Percentiles rank a stretch among this genome's conserved stretches.
phyloP scores from a whole-genome alignment of 225 moss, liverwort and hornwort species.

The Rhytidiadelphus loreus region DNA sequence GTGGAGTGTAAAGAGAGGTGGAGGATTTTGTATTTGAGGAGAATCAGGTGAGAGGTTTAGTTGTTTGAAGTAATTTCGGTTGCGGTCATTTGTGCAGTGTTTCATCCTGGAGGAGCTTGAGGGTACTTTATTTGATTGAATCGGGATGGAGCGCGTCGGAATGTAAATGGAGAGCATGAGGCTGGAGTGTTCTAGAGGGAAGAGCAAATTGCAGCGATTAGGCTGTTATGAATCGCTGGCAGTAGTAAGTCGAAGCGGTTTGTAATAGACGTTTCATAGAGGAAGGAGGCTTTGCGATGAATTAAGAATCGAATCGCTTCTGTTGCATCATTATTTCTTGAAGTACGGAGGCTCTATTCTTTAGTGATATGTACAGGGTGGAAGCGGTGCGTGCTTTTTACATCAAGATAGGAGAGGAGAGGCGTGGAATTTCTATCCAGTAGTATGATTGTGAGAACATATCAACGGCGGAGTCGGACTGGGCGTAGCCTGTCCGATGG shows the following conservation, averaged over 20 bases:
- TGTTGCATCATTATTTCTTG: neutral
- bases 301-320: neutral
- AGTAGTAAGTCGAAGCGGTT: neutral
- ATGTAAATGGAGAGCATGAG: neutral
- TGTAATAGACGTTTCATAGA: neutral
- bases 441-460: conserved; percentile 97
- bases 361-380: conserved; percentile 23
- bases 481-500: conserved; percentile 84
- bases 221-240: neutral
- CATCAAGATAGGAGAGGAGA: conserved; percentile 4
- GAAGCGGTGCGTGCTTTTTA: neutral
- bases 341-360: neutral
- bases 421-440: neutral
- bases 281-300: neutral
- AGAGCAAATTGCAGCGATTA: neutral
- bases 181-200: neutral
- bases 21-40: neutral
- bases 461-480: conserved; percentile 88
- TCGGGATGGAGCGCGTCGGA: neutral
- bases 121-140: neutral
- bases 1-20: neutral
- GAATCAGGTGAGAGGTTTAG: neutral
- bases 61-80: neutral
- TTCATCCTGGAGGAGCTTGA: neutral
- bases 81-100: neutral